Evolutionary conservation across 768 basidiomycete genomes (phyloP).

Genomic region (Suillus fuscotomentosus): DNA sequence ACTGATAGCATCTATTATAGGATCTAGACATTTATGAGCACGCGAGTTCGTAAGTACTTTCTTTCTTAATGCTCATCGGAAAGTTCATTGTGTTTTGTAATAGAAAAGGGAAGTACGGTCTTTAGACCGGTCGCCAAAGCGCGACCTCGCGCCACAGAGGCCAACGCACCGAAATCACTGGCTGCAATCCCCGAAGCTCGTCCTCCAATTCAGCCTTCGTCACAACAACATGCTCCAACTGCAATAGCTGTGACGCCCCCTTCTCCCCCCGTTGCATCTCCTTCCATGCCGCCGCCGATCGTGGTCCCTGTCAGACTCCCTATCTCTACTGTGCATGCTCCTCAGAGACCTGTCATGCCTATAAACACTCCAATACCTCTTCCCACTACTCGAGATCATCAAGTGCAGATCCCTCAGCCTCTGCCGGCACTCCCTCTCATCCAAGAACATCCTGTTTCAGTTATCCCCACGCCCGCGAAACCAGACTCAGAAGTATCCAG

Average conservation of each 20-base stretch:
- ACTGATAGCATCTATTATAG: neutral
- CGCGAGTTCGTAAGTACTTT: conserved; percentile 58
- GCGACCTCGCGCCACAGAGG: conserved; percentile 41
- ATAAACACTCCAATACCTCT: conserved; percentile 17
- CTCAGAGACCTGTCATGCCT: conserved; percentile 6
- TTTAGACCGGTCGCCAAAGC: conserved; percentile 68
- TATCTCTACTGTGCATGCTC: conserved; percentile 2
- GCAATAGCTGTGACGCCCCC: neutral
- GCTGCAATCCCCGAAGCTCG: conserved; percentile 10
- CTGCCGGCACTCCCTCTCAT: neutral
- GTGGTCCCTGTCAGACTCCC: conserved; percentile 9
- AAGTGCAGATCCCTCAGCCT: neutral
- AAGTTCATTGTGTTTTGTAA: conserved; percentile 5
- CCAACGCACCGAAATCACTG: conserved; percentile 12
- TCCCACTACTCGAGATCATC: conserved; percentile 18
- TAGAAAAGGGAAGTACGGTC: conserved; percentile 71
- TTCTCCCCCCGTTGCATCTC: neutral
- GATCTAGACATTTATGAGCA: conserved; percentile 33
- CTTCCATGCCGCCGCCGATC: conserved; percentile 6
- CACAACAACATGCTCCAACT: conserved; percentile 3
- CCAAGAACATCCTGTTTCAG: neutral
- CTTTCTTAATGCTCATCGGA: neutral
- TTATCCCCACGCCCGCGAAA: neutral
- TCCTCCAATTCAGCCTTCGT: neutral
- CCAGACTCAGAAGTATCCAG: conserved; percentile 9